Evolutionary conservation across 1,284 basidiomycete species (phyloP).

Genomic region (Boletellus deceptivus): DNA sequence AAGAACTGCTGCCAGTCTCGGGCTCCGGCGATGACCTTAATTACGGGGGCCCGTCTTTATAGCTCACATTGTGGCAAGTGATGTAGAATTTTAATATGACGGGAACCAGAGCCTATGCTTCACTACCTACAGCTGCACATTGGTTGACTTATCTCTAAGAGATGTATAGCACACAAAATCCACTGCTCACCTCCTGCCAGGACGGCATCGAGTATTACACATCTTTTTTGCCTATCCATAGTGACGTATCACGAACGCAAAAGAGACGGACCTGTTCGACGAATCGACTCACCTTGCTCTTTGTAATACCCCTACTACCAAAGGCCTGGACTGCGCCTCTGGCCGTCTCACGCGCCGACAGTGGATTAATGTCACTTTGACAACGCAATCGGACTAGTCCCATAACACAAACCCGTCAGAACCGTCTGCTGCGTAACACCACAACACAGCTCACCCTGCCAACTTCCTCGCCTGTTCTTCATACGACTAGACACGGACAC

Average conservation of each 20-base stretch:
- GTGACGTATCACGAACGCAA: background rate
- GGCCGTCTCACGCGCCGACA: background rate
- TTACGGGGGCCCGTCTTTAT: background rate
- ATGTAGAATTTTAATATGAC: background rate
- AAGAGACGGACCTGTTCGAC: background rate
- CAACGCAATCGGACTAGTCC: background rate
- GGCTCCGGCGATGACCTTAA: constrained; percentile 28
- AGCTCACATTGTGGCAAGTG: background rate
- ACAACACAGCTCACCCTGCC: background rate
- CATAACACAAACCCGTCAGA: background rate
- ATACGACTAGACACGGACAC: background rate
- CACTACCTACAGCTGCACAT: constrained; percentile 44
- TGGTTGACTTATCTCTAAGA: constrained; percentile 61
- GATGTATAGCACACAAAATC: too few relatives aligned
- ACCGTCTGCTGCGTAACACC: background rate
- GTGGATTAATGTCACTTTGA: background rate
- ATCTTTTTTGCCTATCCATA: background rate
- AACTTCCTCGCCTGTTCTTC: background rate
- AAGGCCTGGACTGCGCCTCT: background rate
- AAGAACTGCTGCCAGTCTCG: constrained; percentile 33
- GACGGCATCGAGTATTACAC: background rate
- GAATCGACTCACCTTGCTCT: background rate
- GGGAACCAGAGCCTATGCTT: background rate
- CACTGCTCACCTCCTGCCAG: background rate
- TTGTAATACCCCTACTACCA: background rate